Conservation (phyloP, 1,139 yeast species). For the Blastobotrys buckinghamii region DNA sequence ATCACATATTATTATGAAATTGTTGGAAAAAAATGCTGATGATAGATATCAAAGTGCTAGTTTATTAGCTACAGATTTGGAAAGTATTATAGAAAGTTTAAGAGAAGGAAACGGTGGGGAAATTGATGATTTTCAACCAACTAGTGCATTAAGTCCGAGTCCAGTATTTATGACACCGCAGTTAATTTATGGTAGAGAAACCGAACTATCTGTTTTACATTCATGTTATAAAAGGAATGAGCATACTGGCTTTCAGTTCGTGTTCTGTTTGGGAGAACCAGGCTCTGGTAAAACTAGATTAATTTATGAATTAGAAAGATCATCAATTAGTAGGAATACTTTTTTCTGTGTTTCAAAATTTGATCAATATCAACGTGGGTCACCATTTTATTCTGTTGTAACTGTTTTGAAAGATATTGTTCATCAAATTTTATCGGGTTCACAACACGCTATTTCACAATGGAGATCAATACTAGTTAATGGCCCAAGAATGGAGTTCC, state of each 20-base stretch:
- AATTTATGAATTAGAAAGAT: constrained; percentile 39
- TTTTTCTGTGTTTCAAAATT: constrained; percentile 44
- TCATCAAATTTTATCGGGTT: constrained; percentile 41
- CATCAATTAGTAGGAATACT: constrained; percentile 36
- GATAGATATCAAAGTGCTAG: constrained; percentile 40
- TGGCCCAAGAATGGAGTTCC: constrained; percentile 41
- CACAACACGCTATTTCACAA: constrained; percentile 35
- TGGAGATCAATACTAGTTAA: constrained; percentile 44
- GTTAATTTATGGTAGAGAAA: constrained; percentile 37
- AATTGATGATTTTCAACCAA: constrained; percentile 23
- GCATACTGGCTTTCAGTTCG: constrained; percentile 29
- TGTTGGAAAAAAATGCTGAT: constrained; percentile 41
- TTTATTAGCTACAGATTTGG: constrained; percentile 39
- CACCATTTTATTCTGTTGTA: constrained; percentile 32
- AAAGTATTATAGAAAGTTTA: constrained; percentile 22
- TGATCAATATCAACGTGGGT: constrained; percentile 33
- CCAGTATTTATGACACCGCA: constrained; percentile 32
- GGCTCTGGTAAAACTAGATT: constrained; percentile 48
- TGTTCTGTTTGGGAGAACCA: constrained; percentile 41
- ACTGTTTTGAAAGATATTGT: constrained; percentile 40
- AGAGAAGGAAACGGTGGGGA: constrained; percentile 16
- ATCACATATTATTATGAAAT: constrained; percentile 40
- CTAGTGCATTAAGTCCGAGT: constrained; percentile 19
- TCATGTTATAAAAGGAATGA: constrained; percentile 28
- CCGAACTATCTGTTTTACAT: constrained; percentile 31